Conservation (phyloP, 257 asterid genomes). For the Solanum etuberosum region DNA sequence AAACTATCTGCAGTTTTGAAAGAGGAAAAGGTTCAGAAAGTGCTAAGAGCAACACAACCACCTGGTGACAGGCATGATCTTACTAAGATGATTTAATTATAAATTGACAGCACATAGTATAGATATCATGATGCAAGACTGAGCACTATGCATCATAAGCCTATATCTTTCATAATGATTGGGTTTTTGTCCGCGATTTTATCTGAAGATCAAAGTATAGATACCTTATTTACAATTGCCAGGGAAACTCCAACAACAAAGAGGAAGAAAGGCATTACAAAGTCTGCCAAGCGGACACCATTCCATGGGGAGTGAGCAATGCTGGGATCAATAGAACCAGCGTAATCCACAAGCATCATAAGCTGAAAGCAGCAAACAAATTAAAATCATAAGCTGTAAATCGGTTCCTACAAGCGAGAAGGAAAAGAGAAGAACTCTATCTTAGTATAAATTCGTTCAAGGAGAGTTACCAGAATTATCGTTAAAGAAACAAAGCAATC, state of each 20-base stretch:
- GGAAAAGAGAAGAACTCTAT: background rate
- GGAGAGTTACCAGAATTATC: background rate
- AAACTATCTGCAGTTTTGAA: constrained; percentile 35
- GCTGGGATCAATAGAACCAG: constrained; percentile 61
- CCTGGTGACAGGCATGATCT: background rate
- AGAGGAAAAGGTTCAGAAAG: background rate
- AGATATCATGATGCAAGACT: background rate
- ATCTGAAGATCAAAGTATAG: background rate
- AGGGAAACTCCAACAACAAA: constrained; percentile 74
- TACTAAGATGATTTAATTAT: background rate
- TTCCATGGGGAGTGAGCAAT: constrained; percentile 83
- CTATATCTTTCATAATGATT: background rate
- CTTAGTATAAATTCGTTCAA: background rate
- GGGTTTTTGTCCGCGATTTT: background rate
- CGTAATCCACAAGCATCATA: constrained; percentile 82
- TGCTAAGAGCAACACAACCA: background rate
- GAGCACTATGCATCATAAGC: background rate
- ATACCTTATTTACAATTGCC: constrained; percentile 65
- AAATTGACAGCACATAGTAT: background rate
- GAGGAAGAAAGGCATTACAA: constrained; percentile 93
- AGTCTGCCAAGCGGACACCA: constrained; percentile 79
- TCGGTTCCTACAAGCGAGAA: background rate
- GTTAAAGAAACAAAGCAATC: background rate
- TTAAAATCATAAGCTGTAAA: background rate
- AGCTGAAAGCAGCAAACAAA: constrained; percentile 39